Percentiles rank a stretch among this genome's conserved stretches.
Conservation (phyloP, 768 basidiomycete genomes). For the Leccinum aurantiacum region DNA sequence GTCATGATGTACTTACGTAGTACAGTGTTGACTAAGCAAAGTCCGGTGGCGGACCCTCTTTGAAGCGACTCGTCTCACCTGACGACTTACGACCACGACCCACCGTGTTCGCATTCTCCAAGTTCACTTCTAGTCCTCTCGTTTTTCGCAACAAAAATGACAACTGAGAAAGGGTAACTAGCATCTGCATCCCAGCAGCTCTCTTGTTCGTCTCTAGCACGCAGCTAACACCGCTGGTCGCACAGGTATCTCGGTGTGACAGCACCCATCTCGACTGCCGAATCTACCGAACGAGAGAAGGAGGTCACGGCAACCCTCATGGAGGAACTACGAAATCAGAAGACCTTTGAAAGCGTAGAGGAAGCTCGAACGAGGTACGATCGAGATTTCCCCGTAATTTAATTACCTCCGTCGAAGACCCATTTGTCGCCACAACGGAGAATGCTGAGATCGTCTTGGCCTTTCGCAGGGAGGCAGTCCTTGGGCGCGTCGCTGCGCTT, state of each 20-base stretch:
- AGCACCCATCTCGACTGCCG: constrained; percentile 75
- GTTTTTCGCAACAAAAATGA: constrained; percentile 31
- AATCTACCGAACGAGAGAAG: constrained; percentile 77
- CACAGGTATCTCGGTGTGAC: constrained; percentile 78
- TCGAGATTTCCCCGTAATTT: constrained; percentile 12
- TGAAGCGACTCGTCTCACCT: constrained; percentile 13
- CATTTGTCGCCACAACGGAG: constrained; percentile 4
- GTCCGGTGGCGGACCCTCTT: constrained; percentile 13
- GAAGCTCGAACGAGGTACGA: constrained; percentile 83
- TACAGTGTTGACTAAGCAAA: constrained; percentile 26
- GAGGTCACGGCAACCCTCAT: constrained; percentile 83
- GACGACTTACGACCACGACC: constrained; percentile 17
- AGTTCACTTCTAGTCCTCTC: constrained; percentile 8
- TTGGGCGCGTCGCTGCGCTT: constrained; percentile 84
- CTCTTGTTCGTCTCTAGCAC: not conserved
- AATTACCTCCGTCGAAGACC: constrained; percentile 5
- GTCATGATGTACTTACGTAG: too few species aligned
- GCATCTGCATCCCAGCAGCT: constrained; percentile 4
- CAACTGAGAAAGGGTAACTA: constrained; percentile 43
- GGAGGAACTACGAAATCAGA: constrained; percentile 84
- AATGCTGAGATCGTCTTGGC: constrained; percentile 25
- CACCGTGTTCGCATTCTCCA: constrained; percentile 9
- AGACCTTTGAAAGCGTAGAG: constrained; percentile 86
- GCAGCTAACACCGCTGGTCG: constrained; percentile 14
- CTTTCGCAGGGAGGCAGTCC: constrained; percentile 77